These are phyloP conservation scores for Leccinum pachyderme DNA, from an alignment of 1,284 basidiomycete species.

Conservation along the genomic window DNA sequence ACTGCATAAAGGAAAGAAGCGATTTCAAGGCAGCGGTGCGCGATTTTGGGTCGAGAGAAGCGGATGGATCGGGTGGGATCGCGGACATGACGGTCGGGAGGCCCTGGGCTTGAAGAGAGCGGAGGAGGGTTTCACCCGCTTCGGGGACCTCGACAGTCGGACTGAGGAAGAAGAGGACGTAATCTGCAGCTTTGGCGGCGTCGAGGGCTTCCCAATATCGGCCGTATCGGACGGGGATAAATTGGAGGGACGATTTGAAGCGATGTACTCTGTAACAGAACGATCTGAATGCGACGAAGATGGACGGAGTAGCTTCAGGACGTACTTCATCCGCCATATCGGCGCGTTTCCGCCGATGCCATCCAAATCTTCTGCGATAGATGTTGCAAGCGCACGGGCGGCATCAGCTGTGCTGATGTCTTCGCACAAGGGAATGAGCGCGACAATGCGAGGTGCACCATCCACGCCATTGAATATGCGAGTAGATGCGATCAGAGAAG, in stretches of 20 bases:
- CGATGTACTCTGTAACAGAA: slow-evolving; percentile 62
- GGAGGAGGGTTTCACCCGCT: slow-evolving; percentile 90
- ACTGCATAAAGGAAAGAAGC: slow-evolving; percentile 88
- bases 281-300: slow-evolving; percentile 5
- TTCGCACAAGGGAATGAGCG: slow-evolving; percentile 72
- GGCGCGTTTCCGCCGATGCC: slow-evolving; percentile 25
- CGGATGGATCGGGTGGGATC: slow-evolving; percentile 48
- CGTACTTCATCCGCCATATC: slow-evolving; percentile 67
- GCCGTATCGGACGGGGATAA: slow-evolving; percentile 73
- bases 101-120: slow-evolving; percentile 82
- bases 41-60: slow-evolving; percentile 46
- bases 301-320: slow-evolving; percentile 7
- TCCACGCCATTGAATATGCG: slow-evolving; percentile 76
- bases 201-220: slow-evolving; percentile 81
- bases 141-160: slow-evolving; percentile 78
- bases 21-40: slow-evolving; percentile 76
- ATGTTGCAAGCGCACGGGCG: slow-evolving; percentile 60
- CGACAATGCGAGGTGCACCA: slow-evolving; percentile 78
- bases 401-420: slow-evolving; percentile 60
- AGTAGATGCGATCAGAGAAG: slow-evolving; percentile 64
- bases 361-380: slow-evolving; percentile 54
- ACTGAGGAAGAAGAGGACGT: slow-evolving; percentile 85
- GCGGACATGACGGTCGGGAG: slow-evolving; percentile 72
- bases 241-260: slow-evolving; percentile 94
- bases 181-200: slow-evolving; percentile 88